Conservation (phyloP, 345 rosid species). For the Rhodamnia argentea region DNA sequence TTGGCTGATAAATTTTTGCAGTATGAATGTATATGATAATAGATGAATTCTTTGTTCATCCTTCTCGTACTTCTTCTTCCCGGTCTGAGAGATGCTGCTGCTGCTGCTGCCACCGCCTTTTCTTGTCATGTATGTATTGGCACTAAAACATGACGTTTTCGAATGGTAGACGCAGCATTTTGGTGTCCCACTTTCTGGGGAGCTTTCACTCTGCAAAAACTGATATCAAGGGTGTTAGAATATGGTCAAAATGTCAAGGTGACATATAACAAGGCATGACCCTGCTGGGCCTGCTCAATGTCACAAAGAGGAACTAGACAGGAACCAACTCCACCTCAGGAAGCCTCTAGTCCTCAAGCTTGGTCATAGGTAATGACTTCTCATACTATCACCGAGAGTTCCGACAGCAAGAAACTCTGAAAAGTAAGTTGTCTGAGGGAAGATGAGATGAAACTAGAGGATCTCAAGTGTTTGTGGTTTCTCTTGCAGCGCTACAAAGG, state of each 20-base stretch:
- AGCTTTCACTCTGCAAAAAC: background rate
- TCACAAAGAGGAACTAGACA: background rate
- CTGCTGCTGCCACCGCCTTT: background rate
- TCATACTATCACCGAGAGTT: background rate
- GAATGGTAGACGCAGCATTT: background rate
- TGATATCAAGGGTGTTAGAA: background rate
- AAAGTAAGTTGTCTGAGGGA: background rate
- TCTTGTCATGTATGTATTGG: background rate
- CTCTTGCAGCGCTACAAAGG: background rate
- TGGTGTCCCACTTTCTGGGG: background rate
- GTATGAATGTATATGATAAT: background rate
- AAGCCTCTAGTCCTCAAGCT: background rate
- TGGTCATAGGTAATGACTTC: background rate
- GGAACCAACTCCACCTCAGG: background rate
- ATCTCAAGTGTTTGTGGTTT: background rate
- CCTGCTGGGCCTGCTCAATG: background rate
- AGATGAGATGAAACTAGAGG: background rate
- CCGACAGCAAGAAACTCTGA: background rate
- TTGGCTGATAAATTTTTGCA: conserved; percentile 11
- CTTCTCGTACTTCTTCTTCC: background rate
- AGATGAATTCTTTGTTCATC: background rate
- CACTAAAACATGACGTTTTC: background rate
- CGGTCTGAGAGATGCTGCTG: background rate
- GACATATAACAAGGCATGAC: background rate
- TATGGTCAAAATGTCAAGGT: background rate